These are phyloP conservation scores for Torulaspora gathmanii DNA, from an alignment of 805 yeast genomes.

Conservation along the genomic window DNA sequence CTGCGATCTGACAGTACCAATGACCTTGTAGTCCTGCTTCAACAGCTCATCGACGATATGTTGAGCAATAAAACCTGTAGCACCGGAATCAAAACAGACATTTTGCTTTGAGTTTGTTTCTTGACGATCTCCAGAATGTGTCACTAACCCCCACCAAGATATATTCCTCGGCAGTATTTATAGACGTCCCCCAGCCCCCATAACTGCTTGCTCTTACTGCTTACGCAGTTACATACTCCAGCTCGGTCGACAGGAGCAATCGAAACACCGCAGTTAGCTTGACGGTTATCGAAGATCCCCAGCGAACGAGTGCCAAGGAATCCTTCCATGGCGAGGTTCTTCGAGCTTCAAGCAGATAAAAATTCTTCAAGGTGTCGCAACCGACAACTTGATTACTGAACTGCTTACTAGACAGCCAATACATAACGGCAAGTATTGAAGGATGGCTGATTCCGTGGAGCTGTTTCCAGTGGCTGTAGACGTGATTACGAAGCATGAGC, in stretches of 20 bases:
- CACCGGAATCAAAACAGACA: slow-evolving; percentile 45
- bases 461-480: slow-evolving; percentile 5
- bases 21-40: slow-evolving; percentile 39
- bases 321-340: neutral
- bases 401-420: neutral
- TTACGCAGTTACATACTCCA: neutral
- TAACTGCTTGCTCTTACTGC: neutral
- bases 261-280: neutral
- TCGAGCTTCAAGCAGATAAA: neutral
- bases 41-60: slow-evolving; percentile 41
- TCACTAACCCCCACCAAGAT: neutral
- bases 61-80: slow-evolving; percentile 48
- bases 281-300: neutral
- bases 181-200: neutral
- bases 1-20: slow-evolving; percentile 44
- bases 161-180: neutral
- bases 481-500: slow-evolving; percentile 20
- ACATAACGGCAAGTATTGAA: neutral
- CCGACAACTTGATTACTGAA: too few relatives aligned
- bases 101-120: neutral
- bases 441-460: slow-evolving; percentile 9
- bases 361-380: neutral
- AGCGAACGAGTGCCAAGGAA: too few relatives aligned
- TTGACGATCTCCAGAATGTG: neutral
- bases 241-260: neutral